phyloP scores from a whole-genome alignment of 495 filamentous ascomycete genomes.

The Penicillium arizonense region DNA sequence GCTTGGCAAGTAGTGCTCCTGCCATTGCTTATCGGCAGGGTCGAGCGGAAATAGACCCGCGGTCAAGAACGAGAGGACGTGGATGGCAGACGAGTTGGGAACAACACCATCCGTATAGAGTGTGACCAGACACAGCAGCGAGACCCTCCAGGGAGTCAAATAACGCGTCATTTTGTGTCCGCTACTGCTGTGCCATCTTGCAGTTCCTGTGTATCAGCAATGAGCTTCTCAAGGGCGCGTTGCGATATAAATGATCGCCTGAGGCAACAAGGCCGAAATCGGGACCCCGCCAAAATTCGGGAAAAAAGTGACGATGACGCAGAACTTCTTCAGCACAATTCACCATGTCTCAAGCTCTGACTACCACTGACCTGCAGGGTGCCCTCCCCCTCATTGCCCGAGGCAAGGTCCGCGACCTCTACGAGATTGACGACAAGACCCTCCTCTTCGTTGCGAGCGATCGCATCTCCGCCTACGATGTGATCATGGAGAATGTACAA shows the following conservation, averaged over 20 bases:
- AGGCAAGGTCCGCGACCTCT: conserved; percentile 85
- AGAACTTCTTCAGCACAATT: conserved; percentile 9
- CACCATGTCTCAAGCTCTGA: conserved; percentile 47
- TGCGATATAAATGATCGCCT: conserved; percentile 24
- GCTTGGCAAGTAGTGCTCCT: conserved; percentile 52
- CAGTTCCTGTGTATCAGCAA: conserved; percentile 1
- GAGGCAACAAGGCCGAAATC: conserved; percentile 18
- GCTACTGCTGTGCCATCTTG: conserved; percentile 15
- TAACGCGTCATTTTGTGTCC: conserved; percentile 66
- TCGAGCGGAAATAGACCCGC: conserved; percentile 62
- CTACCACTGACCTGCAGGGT: conserved; percentile 52
- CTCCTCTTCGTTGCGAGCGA: conserved; percentile 89
- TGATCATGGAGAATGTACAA: conserved; percentile 78
- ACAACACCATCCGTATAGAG: conserved; percentile 75
- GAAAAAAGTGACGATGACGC: conserved; percentile 20
- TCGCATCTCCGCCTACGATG: conserved; percentile 93
- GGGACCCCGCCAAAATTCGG: conserved; percentile 20
- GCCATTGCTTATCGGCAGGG: conserved; percentile 34
- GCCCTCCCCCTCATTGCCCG: conserved; percentile 55
- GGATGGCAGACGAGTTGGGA: conserved; percentile 71
- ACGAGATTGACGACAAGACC: conserved; percentile 67
- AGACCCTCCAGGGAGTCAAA: conserved; percentile 82
- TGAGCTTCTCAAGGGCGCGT: conserved; percentile 15
- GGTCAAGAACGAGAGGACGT: conserved; percentile 82
- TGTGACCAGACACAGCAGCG: conserved; percentile 74